Conservation (phyloP, 495 filamentous ascomycete genomes). For the Coniosporium apollinis region DNA sequence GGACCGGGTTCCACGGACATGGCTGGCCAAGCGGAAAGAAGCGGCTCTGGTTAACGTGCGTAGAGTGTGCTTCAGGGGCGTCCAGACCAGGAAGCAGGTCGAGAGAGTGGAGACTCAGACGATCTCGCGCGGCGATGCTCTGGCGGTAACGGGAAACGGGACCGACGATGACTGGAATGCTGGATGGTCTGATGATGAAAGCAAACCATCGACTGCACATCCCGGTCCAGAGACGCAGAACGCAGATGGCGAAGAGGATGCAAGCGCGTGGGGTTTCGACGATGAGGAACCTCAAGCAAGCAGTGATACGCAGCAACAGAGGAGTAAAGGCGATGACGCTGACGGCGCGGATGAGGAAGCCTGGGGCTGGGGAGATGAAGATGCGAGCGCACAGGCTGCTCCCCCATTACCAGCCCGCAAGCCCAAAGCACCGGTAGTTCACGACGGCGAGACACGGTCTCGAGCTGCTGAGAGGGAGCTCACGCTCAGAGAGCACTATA, state of each 20-base stretch:
- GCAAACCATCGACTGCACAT: constrained; percentile 7
- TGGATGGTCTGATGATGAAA: constrained; percentile 47
- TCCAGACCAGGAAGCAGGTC: constrained; percentile 45
- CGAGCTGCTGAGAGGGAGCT: constrained; percentile 36
- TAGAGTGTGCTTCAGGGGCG: constrained; percentile 43
- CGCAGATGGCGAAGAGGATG: constrained; percentile 41
- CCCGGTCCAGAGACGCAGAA: constrained; percentile 20
- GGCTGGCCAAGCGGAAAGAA: constrained; percentile 74
- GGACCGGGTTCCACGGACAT: constrained; percentile 57
- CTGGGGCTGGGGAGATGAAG: constrained; percentile 62
- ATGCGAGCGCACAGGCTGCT: constrained; percentile 2
- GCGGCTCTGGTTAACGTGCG: constrained; percentile 57
- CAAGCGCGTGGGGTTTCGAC: constrained; percentile 48
- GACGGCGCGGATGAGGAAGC: constrained; percentile 38
- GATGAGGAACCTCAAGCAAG: constrained; percentile 18
- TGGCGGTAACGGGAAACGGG: constrained; percentile 38
- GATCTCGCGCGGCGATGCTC: constrained; percentile 47
- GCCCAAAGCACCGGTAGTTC: no score
- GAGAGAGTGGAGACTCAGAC: constrained; percentile 75
- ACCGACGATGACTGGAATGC: constrained; percentile 52
- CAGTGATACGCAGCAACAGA: constrained; percentile 8
- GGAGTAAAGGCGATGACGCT: constrained; percentile 14
- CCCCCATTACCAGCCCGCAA: constrained; percentile 4
- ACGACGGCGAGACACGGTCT: constrained; percentile 7
- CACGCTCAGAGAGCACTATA: constrained; percentile 73